Evolutionary conservation across 2,329 filamentous ascomycete species (phyloP), one percentile per base, ranked within the genome.

Genomic region (Venturia nashicola): DNA sequence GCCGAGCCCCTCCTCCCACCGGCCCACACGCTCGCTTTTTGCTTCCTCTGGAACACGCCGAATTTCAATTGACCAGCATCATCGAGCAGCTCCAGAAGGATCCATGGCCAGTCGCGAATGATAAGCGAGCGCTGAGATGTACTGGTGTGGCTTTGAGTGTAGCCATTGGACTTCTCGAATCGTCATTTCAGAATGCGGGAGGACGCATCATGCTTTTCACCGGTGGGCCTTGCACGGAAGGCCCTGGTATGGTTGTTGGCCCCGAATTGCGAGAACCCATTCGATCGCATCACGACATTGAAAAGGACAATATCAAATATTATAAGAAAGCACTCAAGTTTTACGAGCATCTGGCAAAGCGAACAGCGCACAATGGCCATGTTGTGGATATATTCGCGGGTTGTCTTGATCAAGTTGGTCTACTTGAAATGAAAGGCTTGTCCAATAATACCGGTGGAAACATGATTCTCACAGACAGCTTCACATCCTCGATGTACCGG

Each of bases 261-360:
- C 90, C 94, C 32, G 94, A 99, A 77, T 80, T 99, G 68, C 89
- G 93, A 74, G 94, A 99, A 75, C 91, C 95, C 11, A 97, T 99
- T 68, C 88, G 94, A 72, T 97, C 93, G 51, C 94, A 99, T 77
- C 94, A 99, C 76, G 94, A 99, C 72, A 99, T 99, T 75, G 94
- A 99, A 74, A 86, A 92, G 65, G 94, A 99, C 76, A 97, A 97
- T 74, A 96, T 96, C 79, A 99, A 99, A 77, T 97, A 97, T 78
- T 97, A 96, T 79, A 99, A 99, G 82, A 99, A 99, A 79, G 94
- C 94, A 27, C 78, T 97, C 61, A 99, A 97, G 85, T 89, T 91
- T 75, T 99, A 97, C 74, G 94, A 99, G 67, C 89, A 85, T 67
- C 83, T 99, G 54, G 92, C 94, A 5, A 97, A 97, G 78, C 86